These are phyloP conservation scores for Pezicula radicicola DNA, from an alignment of 2,329 filamentous ascomycete genomes.

Conservation along the genomic window DNA sequence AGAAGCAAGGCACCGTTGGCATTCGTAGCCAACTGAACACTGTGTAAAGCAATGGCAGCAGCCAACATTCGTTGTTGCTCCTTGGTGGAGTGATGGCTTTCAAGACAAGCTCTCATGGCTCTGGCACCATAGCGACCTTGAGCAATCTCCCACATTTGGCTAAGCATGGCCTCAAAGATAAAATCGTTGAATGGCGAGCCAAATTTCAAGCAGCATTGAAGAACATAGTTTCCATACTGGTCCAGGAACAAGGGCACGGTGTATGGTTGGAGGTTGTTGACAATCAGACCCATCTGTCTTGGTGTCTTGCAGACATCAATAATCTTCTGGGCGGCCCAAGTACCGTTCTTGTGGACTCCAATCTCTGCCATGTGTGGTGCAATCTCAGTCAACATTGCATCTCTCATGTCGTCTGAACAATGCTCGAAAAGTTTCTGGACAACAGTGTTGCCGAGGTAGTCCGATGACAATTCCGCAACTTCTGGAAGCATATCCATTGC, in stretches of 20 bases:
- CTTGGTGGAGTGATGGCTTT: constrained; percentile 92
- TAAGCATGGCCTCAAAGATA: constrained; percentile 97
- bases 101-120: constrained; percentile 93
- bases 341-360: constrained; percentile 98
- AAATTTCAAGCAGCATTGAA: constrained; percentile 95
- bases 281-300: constrained; percentile 78
- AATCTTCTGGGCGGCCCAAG: constrained; percentile 99
- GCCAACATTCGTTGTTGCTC: constrained; percentile 95
- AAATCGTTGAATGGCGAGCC: constrained; percentile 87
- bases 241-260: constrained; percentile 91
- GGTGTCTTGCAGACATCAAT: constrained; percentile 92
- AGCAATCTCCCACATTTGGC: constrained; percentile 86
- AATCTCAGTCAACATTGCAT: constrained; percentile 87
- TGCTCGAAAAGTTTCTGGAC: constrained; percentile 98
- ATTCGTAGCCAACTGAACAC: constrained; percentile 93
- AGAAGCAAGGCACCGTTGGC: constrained; percentile 90
- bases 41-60: constrained; percentile 92
- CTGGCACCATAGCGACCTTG: constrained; percentile 93
- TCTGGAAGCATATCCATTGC: constrained; percentile 94
- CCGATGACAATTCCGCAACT: constrained; percentile 89
- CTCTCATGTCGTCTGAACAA: constrained; percentile 85
- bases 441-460: constrained; percentile 98
- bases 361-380: constrained; percentile 92
- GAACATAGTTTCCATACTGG: constrained; percentile 97
- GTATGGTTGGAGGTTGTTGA: constrained; percentile 80